Base-by-base conservation (phyloP, 768 basidiomycete species). In the Coprinopsis marcescibilis region DNA sequence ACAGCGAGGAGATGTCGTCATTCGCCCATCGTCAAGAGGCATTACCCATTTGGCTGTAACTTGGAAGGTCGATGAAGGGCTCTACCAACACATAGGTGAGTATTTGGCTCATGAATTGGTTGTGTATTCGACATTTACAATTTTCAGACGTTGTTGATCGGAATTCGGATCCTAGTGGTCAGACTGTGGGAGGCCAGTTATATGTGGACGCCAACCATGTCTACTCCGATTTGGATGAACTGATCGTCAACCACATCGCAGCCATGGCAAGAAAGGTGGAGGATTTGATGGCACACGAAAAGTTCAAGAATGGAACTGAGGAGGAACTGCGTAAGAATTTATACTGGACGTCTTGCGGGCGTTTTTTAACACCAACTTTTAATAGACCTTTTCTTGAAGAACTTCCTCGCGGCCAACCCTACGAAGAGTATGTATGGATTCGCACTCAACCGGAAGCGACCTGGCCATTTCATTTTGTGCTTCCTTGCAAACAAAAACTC, bases 391-490 rank as follows among this genome's bases (percentile, higher is more conserved):
- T 93, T 81, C 65, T 66, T 98, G 55, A 89, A 86, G 60, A 93
- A 92, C 54, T 90, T 85, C 56, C 81, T 95, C 23, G 85, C 88
- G 37, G 93, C 94, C 30, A 94, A 97, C 60, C 94, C 93, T 3
- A 85, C 85, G 4, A 88, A 89, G 69, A 92, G 90, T 60, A 89
- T 92, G 67, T 99, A 99, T 59, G 95, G 90, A 10, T 99, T 98
- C 63, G 88, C 86, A 12, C 69, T 94, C 46, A 95, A 98, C 60
- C 78, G 88, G 49, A 85, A 85, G 56, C 77, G 78, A 43, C 91
- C 96, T 1, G 96, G 96, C 1, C 92, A 95, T 65, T 92, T 98
- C 72, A 87, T 80, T 58, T 76, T 98, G 4, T 87, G 85, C 60
- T 99, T 98, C 76, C 70, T 95, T 56, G 88, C 91, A 32, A 96